A percentile compares a stretch with the other conserved stretches of the same genome.
phyloP scores from a whole-genome alignment of 139 green algal species.

The Chlamydomonas sp. region DNA sequence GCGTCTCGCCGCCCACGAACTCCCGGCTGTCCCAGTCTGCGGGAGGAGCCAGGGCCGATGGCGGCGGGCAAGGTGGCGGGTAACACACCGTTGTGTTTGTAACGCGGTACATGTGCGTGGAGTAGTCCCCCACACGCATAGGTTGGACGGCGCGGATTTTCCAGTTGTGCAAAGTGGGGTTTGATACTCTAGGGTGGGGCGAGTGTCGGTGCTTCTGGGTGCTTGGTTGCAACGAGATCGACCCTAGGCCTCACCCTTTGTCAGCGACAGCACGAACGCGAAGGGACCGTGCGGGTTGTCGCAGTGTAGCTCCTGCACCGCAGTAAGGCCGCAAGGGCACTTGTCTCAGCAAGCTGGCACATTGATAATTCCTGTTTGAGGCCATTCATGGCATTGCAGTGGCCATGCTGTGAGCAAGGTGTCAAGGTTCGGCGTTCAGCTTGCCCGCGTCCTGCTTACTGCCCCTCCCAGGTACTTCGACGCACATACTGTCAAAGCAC shows the following conservation, averaged over 20 bases:
- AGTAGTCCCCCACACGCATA: too few species aligned
- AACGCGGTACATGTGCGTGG: background rate
- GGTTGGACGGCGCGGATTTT: too few species aligned
- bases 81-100: background rate
- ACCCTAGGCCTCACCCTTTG: slow-evolving; percentile 21
- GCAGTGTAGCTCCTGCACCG: slow-evolving; percentile 75
- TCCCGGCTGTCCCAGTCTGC: slow-evolving; percentile 60
- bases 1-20: slow-evolving; percentile 84
- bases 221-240: background rate
- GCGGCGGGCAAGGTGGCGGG: too few species aligned
- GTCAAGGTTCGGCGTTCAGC: too few species aligned
- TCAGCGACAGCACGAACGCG: slow-evolving; percentile 87
- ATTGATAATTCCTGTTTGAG: background rate
- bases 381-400: too few species aligned
- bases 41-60: background rate
- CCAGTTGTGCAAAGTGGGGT: too few species aligned
- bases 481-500: too few species aligned
- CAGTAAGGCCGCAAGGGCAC: background rate
- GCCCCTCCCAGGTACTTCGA: too few species aligned
- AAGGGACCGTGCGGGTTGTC: slow-evolving; percentile 84
- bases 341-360: background rate
- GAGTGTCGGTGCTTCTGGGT: background rate
- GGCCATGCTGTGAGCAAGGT: too few species aligned
- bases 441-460: too few species aligned
- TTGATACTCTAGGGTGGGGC: background rate